phyloP scores from a whole-genome alignment of 345 rosid genomes.

The Passiflora organensis region DNA sequence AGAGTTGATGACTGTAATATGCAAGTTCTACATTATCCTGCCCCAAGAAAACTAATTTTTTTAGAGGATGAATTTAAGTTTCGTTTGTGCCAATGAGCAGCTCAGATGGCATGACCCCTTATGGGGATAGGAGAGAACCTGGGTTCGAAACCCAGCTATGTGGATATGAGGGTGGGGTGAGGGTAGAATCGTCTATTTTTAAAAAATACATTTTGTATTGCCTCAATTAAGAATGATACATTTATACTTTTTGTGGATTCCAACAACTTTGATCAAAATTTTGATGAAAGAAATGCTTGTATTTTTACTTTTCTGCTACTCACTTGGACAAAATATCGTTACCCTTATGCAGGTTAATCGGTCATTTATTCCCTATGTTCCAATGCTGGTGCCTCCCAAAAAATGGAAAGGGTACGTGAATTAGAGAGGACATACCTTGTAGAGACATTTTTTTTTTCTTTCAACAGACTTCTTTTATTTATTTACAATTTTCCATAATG shows the following conservation, averaged over 20 bases:
- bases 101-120: no score
- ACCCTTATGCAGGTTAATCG: slow-evolving; percentile 73
- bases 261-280: background rate
- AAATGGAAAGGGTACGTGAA: slow-evolving; percentile 88
- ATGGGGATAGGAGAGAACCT: no score
- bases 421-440: slow-evolving; percentile 5
- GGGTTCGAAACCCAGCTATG: no score
- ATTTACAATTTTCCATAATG: no score
- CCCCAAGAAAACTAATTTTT: background rate
- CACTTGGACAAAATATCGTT: slow-evolving; percentile 9
- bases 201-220: no score
- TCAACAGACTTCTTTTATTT: no score
- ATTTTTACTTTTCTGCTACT: slow-evolving; percentile 2
- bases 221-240: background rate
- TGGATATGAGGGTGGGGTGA: no score
- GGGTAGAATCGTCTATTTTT: no score
- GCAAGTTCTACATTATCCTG: background rate
- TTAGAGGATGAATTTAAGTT: no score
- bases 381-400: slow-evolving; percentile 96
- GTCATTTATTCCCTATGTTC: slow-evolving; percentile 83
- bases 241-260: background rate
- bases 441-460: background rate
- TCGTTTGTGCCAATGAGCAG: no score
- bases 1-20: no score
- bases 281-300: background rate